These are phyloP conservation scores for Tranzscheliella williamsii DNA, from an alignment of 1,284 basidiomycete species.

Conservation along the genomic window DNA sequence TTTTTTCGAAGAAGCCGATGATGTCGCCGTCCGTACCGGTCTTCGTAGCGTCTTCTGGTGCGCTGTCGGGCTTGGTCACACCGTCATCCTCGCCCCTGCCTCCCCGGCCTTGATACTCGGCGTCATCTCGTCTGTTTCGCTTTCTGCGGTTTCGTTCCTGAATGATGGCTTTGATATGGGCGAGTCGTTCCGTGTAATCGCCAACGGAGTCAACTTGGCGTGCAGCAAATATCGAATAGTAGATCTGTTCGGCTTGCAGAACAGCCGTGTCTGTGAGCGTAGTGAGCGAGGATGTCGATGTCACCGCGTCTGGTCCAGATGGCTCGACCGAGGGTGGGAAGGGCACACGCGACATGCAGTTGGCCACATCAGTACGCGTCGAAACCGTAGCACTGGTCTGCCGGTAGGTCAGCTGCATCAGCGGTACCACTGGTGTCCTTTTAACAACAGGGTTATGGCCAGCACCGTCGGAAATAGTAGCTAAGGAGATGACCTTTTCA, in stretches of 20 bases:
- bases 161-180: conserved; percentile 63
- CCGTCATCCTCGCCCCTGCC: conserved; percentile 35
- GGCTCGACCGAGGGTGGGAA: conserved; percentile 21
- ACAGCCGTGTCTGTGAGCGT: conserved; percentile 23
- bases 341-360: conserved; percentile 7
- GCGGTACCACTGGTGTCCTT: too few species aligned
- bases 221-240: conserved; percentile 60
- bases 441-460: too few species aligned
- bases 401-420: conserved; percentile 25
- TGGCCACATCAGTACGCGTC: not conserved
- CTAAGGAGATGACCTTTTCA: conserved; percentile 8
- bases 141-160: conserved; percentile 69
- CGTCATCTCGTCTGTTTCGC: conserved; percentile 16
- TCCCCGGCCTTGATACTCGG: conserved; percentile 46
- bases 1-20: conserved; percentile 19
- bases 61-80: conserved; percentile 2
- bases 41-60: not conserved
- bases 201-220: not conserved
- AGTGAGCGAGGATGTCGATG: too few species aligned
- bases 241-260: conserved; percentile 11
- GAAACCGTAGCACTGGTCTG: not conserved
- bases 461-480: not conserved
- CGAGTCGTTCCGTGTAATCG: conserved; percentile 1
- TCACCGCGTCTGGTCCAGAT: not conserved
- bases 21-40: not conserved